phyloP scores from a whole-genome alignment of 2,329 filamentous ascomycete genomes.

The Dothidotthia symphoricarpi region DNA sequence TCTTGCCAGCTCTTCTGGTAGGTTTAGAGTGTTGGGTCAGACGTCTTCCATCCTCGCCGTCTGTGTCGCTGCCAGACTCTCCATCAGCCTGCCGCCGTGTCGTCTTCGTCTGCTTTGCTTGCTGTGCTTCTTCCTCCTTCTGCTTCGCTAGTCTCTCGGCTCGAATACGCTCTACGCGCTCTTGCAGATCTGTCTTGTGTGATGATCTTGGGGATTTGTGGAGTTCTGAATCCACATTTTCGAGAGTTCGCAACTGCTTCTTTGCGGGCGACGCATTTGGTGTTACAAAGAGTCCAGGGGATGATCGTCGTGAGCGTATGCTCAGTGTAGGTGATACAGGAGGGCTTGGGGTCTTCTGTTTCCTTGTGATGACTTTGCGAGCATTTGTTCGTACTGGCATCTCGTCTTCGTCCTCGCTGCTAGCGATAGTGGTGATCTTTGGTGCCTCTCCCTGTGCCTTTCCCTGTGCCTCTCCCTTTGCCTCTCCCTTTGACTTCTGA shows the following conservation, averaged over 20 bases:
- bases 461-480: conserved; percentile 7
- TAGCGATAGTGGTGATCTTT: conserved; percentile 10
- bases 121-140: conserved; percentile 46
- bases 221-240: conserved; percentile 44
- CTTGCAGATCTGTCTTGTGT: conserved; percentile 64
- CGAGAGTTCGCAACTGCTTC: conserved; percentile 25
- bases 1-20: conserved; percentile 85
- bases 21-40: conserved; percentile 69
- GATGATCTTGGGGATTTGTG: conserved; percentile 44
- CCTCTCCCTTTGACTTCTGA: conserved; percentile 10
- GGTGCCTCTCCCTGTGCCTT: conserved; percentile 8
- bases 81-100: conserved; percentile 31
- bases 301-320: conserved; percentile 38
- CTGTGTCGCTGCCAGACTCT: conserved; percentile 54
- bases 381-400: conserved; percentile 23
- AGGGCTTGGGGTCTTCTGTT: conserved; percentile 14
- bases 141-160: conserved; percentile 69
- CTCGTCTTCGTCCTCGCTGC: conserved; percentile 32
- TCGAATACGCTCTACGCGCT: conserved; percentile 70
- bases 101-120: conserved; percentile 41
- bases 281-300: conserved; percentile 59
- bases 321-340: conserved; percentile 17
- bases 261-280: conserved; percentile 42
- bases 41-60: conserved; percentile 51
- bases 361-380: conserved; percentile 13